These are phyloP conservation scores for Teunomyces barrocoloradensis DNA, from an alignment of 805 yeast genomes.

Conservation along the genomic window DNA sequence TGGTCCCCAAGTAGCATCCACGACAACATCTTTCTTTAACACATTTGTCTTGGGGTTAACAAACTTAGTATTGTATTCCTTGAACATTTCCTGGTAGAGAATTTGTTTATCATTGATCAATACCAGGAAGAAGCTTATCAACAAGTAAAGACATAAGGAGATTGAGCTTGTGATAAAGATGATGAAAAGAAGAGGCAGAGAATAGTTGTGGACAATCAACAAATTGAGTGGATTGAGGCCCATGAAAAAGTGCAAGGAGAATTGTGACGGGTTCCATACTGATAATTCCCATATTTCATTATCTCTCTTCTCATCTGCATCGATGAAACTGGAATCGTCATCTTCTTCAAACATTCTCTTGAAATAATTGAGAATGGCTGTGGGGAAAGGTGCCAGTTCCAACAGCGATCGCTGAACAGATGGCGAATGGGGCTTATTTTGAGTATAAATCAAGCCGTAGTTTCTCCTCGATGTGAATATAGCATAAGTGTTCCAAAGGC, in stretches of 20 bases:
- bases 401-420: slow-evolving; percentile 16
- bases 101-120: slow-evolving; percentile 58
- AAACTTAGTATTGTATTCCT: slow-evolving; percentile 61
- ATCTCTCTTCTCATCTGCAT: slow-evolving; percentile 19
- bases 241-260: slow-evolving; percentile 49
- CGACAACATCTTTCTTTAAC: slow-evolving; percentile 54
- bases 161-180: slow-evolving; percentile 19
- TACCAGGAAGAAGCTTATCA: slow-evolving; percentile 46
- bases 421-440: slow-evolving; percentile 23
- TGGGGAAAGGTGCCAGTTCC: slow-evolving; percentile 6
- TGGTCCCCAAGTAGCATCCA: slow-evolving; percentile 53
- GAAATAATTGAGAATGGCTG: slow-evolving; percentile 5
- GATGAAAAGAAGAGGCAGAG: slow-evolving; percentile 7
- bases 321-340: slow-evolving; percentile 13
- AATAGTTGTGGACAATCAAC: slow-evolving; percentile 34
- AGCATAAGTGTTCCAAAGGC: slow-evolving; percentile 10
- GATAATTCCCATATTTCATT: slow-evolving; percentile 50
- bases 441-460: slow-evolving; percentile 33
- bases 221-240: slow-evolving; percentile 60
- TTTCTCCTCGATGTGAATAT: slow-evolving; percentile 19
- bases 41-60: slow-evolving; percentile 57
- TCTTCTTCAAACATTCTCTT: slow-evolving; percentile 6
- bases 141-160: slow-evolving; percentile 24
- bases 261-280: slow-evolving; percentile 68
- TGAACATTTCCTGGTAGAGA: slow-evolving; percentile 55